phyloP scores from a whole-genome alignment of 1,284 basidiomycete genomes.

The Malassezia yamatoensis region DNA sequence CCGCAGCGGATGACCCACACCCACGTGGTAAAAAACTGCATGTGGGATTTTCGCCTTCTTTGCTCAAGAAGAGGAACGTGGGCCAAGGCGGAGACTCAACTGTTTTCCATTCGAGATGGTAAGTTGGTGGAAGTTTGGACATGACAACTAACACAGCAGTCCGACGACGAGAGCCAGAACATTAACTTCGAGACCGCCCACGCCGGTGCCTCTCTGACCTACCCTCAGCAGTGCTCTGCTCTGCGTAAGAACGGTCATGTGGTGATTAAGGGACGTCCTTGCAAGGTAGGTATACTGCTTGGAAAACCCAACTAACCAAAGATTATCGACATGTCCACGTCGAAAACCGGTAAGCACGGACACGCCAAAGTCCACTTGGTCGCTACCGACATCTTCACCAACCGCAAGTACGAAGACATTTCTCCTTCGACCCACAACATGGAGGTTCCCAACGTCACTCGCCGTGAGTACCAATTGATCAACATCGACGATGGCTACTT shows the following conservation, averaged over 20 bases:
- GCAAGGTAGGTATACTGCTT: conserved; percentile 57
- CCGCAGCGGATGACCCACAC: conserved; percentile 7
- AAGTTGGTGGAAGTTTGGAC: not conserved
- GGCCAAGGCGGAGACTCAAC: not conserved
- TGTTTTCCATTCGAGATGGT: conserved; percentile 9
- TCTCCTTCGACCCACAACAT: conserved; percentile 97
- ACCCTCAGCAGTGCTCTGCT: conserved; percentile 89
- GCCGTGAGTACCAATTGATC: conserved; percentile 86
- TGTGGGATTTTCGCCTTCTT: conserved; percentile 5
- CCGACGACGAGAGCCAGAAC: conserved; percentile 77
- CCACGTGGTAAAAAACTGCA: not conserved
- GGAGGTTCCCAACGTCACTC: conserved; percentile 89
- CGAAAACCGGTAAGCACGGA: conserved; percentile 93
- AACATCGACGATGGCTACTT: conserved; percentile 61
- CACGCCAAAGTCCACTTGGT: conserved; percentile 99
- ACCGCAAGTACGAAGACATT: conserved; percentile 66
- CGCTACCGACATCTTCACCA: conserved; percentile 65
- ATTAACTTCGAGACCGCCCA: conserved; percentile 68
- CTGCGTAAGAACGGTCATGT: conserved; percentile 85
- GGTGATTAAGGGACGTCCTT: conserved; percentile 93
- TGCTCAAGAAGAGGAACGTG: conserved; percentile 1
- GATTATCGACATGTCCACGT: conserved; percentile 76
- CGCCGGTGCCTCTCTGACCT: conserved; percentile 47
- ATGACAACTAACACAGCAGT: conserved; percentile 14
- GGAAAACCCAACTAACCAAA: conserved; percentile 2